Conservation (phyloP, 1,284 basidiomycete genomes). For the Heterobasidion irregulare region DNA sequence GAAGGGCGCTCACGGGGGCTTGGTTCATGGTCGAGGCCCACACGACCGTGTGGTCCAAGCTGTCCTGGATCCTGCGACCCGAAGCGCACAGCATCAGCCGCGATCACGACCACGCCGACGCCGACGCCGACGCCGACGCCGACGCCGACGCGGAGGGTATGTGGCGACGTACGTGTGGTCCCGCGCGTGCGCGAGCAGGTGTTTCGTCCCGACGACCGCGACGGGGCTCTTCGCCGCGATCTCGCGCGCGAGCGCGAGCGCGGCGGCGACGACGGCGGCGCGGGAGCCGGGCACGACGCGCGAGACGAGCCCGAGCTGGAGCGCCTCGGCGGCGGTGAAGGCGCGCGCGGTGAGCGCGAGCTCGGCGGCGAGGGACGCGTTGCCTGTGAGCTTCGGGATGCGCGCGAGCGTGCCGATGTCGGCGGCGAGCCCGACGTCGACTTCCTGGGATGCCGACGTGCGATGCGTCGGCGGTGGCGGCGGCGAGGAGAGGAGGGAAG, state of each 20-base stretch:
- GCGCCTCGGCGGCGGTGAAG: slow-evolving; percentile 69
- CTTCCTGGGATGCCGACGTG: slow-evolving; percentile 48
- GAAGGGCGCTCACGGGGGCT: not conserved
- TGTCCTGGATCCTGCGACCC: slow-evolving; percentile 59
- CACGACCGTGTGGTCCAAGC: slow-evolving; percentile 68
- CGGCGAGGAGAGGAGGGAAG: no score
- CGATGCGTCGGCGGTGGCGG: not conserved
- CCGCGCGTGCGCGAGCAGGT: slow-evolving; percentile 61
- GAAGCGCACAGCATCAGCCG: not conserved
- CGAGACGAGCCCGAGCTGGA: slow-evolving; percentile 71
- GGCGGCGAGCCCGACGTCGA: slow-evolving; percentile 84
- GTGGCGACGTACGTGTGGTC: slow-evolving; percentile 57
- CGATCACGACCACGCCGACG: no score
- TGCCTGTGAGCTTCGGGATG: slow-evolving; percentile 76
- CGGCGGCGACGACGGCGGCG: slow-evolving; percentile 47
- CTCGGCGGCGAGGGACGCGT: slow-evolving; percentile 74
- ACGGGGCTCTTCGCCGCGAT: slow-evolving; percentile 81
- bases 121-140: no score
- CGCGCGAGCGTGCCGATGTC: slow-evolving; percentile 88
- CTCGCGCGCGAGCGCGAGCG: slow-evolving; percentile 55
- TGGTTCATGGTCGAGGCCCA: slow-evolving; percentile 32
- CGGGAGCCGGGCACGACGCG: slow-evolving; percentile 63
- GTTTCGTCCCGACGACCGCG: slow-evolving; percentile 79
- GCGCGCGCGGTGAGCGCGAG: slow-evolving; percentile 71
- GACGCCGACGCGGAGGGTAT: not conserved